Conservation (phyloP, 2,329 filamentous ascomycete species). For the Curvularia verruculosa region DNA sequence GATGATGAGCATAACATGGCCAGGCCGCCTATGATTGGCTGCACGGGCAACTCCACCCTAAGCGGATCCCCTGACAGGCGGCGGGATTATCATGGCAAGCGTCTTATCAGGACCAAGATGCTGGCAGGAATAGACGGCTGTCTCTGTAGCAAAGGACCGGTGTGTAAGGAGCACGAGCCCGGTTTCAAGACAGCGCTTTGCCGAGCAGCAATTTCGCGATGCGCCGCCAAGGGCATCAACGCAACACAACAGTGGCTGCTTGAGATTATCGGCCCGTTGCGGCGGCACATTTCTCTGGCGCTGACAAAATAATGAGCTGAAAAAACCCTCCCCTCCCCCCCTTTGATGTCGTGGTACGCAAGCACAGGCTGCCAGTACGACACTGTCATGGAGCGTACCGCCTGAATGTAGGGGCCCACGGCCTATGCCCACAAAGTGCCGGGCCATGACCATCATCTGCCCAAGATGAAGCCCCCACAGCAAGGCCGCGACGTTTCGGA, state of each 20-base stretch:
- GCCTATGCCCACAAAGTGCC: not conserved
- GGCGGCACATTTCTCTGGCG: slow-evolving; percentile 4
- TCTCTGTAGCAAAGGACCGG: slow-evolving; percentile 29
- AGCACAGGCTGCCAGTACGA: not conserved
- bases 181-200: slow-evolving; percentile 34
- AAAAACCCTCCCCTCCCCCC: not conserved
- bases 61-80: slow-evolving; percentile 31
- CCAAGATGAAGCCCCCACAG: slow-evolving; percentile 34
- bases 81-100: slow-evolving; percentile 18
- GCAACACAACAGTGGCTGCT: slow-evolving; percentile 29
- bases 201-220: slow-evolving; percentile 43
- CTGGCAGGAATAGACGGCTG: slow-evolving; percentile 27
- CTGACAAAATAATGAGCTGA: slow-evolving; percentile 8
- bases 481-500: slow-evolving; percentile 28
- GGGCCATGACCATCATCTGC: slow-evolving; percentile 11
- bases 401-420: slow-evolving; percentile 4
- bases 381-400: not conserved
- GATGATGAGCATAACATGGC: slow-evolving; percentile 15
- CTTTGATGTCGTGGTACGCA: slow-evolving; percentile 2
- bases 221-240: slow-evolving; percentile 29
- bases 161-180: slow-evolving; percentile 31
- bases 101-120: slow-evolving; percentile 25
- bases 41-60: slow-evolving; percentile 28
- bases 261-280: slow-evolving; percentile 27
- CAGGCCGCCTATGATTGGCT: slow-evolving; percentile 32